A percentile compares a stretch with the other conserved stretches of the same genome.
Conservation (phyloP, 805 yeast genomes). For the Debaryomyces tyrocola region DNA sequence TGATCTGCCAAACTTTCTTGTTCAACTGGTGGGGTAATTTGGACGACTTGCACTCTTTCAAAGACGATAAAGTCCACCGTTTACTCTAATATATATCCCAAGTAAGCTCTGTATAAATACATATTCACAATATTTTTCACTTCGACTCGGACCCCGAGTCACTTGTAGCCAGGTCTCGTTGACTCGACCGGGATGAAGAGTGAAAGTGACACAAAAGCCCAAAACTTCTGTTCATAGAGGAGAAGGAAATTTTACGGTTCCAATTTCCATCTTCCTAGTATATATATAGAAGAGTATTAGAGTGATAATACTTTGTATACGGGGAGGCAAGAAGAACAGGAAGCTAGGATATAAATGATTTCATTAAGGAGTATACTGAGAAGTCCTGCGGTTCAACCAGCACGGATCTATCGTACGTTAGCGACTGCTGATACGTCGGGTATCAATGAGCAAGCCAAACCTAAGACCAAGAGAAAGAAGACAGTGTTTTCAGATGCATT, state of each 20-base stretch:
- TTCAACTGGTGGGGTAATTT: constrained; percentile 93
- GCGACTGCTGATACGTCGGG: constrained; percentile 15
- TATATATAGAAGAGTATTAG: no score
- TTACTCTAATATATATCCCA: constrained; percentile 33
- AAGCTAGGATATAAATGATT: background rate
- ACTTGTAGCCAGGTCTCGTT: background rate
- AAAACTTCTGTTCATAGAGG: background rate
- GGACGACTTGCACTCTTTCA: constrained; percentile 53
- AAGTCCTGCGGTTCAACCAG: background rate
- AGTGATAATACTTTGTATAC: no score
- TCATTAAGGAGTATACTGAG: background rate
- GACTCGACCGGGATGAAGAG: background rate
- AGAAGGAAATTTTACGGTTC: background rate
- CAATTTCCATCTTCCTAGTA: background rate
- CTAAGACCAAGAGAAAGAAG: constrained; percentile 45
- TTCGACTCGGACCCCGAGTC: background rate
- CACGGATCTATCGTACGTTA: constrained; percentile 6
- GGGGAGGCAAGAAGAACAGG: no score
- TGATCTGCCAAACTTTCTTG: constrained; percentile 87
- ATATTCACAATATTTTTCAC: no score
- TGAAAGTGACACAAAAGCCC: background rate
- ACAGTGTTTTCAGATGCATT: constrained; percentile 69
- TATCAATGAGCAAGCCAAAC: constrained; percentile 1
- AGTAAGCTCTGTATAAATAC: background rate
- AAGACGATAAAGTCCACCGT: constrained; percentile 49